phyloP scores from a whole-genome alignment of 2,329 filamentous ascomycete species.

The Bipolaris zeicola region DNA sequence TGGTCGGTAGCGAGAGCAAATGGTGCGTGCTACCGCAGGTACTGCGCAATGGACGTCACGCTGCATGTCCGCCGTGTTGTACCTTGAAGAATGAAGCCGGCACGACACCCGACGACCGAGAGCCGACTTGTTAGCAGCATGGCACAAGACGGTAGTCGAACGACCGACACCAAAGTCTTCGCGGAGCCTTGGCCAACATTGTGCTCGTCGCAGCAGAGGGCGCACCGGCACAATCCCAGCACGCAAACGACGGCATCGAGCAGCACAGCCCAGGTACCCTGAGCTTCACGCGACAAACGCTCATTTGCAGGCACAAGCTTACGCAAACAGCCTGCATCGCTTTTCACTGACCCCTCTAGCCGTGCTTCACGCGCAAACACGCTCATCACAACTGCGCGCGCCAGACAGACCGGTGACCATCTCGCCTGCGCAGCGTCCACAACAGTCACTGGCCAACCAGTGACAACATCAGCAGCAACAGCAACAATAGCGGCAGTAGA shows the following conservation, averaged over 20 bases:
- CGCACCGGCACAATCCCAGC: neutral
- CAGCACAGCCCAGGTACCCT: neutral
- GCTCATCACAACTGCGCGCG: neutral
- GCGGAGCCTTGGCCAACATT: neutral
- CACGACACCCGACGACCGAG: neutral
- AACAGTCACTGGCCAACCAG: neutral
- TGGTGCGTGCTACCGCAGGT: neutral
- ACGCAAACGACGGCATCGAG: conserved; percentile 1
- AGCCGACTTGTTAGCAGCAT: conserved; percentile 4
- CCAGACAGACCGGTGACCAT: neutral
- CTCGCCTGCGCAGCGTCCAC: neutral
- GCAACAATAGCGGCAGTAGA: no score
- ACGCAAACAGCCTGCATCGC: conserved; percentile 11
- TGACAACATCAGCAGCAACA: neutral
- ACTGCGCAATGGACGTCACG: neutral
- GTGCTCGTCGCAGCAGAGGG: conserved; percentile 5
- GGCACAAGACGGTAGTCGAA: neutral
- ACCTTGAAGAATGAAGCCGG: neutral
- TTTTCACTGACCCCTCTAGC: conserved; percentile 8
- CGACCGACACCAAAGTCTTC: neutral
- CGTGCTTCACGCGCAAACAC: conserved; percentile 2
- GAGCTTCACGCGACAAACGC: neutral
- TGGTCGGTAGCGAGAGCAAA: neutral
- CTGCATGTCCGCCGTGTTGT: neutral
- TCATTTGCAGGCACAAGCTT: neutral